Conservation (phyloP, 2,329 filamentous ascomycete species). For the Aspergillus floridensis region DNA sequence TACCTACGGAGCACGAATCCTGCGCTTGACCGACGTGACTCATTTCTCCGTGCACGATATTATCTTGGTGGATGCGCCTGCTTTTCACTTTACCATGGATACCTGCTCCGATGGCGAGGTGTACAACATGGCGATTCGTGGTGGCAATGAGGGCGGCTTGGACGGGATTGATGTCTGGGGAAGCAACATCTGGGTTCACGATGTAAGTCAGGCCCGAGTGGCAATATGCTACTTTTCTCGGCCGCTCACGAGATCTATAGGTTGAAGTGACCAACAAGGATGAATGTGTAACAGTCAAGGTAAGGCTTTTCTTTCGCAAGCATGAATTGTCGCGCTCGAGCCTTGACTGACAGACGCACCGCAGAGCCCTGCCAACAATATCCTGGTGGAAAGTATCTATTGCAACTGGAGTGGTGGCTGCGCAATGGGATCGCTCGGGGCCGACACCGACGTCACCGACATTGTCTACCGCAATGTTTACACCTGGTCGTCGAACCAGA, state of each 20-base stretch:
- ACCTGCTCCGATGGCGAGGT: conserved; percentile 53
- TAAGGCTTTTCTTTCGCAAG: conserved; percentile 9
- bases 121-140: conserved; percentile 57
- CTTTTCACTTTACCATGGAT: conserved; percentile 53
- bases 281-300: conserved; percentile 59
- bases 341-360: neutral
- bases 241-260: conserved; percentile 9
- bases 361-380: conserved; percentile 50
- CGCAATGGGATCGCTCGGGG: conserved; percentile 56
- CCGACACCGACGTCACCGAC: conserved; percentile 51
- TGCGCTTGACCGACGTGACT: conserved; percentile 46
- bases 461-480: conserved; percentile 58
- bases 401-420: conserved; percentile 63
- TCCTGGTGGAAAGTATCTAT: conserved; percentile 60
- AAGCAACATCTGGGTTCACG: conserved; percentile 58
- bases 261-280: conserved; percentile 62
- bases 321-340: neutral
- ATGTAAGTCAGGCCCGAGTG: conserved; percentile 32
- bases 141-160: conserved; percentile 52
- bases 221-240: neutral
- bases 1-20: conserved; percentile 44
- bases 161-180: conserved; percentile 58
- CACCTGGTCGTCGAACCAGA: conserved; percentile 60
- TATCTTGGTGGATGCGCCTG: conserved; percentile 49
- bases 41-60: conserved; percentile 53